Evolutionary conservation across 169 alveolate species (phyloP).

Genomic region (Ichthyophthirius multifiliis): DNA sequence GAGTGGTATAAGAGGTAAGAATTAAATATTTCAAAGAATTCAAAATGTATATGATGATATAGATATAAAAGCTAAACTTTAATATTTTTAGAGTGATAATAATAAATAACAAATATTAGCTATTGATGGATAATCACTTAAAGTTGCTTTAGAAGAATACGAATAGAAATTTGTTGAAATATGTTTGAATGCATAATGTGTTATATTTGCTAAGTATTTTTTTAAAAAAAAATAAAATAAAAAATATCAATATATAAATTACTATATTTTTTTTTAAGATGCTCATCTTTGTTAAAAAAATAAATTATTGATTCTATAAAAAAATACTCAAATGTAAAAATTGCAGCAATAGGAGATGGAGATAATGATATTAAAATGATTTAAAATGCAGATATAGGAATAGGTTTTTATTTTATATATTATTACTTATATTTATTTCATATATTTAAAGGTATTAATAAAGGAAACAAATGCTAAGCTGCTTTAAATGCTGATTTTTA

Average conservation of each 20-base stretch:
- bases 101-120: conserved; percentile 32
- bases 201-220: conserved; percentile 28
- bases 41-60: conserved; percentile 36
- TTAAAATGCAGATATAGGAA: conserved; percentile 61
- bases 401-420: conserved; percentile 57
- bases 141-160: conserved; percentile 38
- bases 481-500: conserved; percentile 78
- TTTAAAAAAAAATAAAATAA: neutral
- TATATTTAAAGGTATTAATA: conserved; percentile 33
- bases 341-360: conserved; percentile 60
- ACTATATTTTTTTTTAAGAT: conserved; percentile 2
- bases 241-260: neutral
- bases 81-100: conserved; percentile 3
- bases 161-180: conserved; percentile 36
- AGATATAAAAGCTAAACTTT: conserved; percentile 16
- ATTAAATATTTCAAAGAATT: conserved; percentile 32
- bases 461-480: conserved; percentile 76
- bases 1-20: conserved; percentile 42
- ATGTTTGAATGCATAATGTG: conserved; percentile 52
- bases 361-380: conserved; percentile 67
- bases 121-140: conserved; percentile 57
- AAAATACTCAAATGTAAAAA: conserved; percentile 41
- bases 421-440: neutral
- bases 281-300: conserved; percentile 54
- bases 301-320: conserved; percentile 47